phyloP scores from a whole-genome alignment of 306 rosid genomes.

The Mimosa pudica region DNA sequence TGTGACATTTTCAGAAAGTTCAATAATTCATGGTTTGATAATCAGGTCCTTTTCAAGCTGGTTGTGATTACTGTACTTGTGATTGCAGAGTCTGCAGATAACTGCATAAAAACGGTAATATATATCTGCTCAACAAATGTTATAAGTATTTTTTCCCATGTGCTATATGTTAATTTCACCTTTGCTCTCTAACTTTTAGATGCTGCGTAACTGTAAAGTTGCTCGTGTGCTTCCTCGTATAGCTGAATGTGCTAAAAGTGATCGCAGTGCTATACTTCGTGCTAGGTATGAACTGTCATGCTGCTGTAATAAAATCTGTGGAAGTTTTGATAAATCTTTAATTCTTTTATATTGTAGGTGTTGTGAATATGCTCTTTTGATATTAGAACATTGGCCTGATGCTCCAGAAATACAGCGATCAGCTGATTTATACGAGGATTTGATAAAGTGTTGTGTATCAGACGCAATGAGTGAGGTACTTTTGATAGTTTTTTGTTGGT shows the following conservation, averaged over 20 bases:
- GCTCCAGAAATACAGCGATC: conserved; percentile 93
- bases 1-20: conserved; percentile 32
- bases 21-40: conserved; percentile 47
- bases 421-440: conserved; percentile 92
- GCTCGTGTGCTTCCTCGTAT: conserved; percentile 95
- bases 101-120: conserved; percentile 96
- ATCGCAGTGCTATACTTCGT: conserved; percentile 92
- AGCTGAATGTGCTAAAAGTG: conserved; percentile 91
- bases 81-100: conserved; percentile 98
- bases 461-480: conserved; percentile 99
- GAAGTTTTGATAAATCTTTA: conserved; percentile 32
- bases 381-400: conserved; percentile 98
- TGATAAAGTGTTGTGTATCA: conserved; percentile 89
- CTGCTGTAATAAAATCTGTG: background rate
- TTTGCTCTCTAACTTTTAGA: conserved; percentile 48
- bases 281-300: conserved; percentile 65
- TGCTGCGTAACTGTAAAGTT: conserved; percentile 97
- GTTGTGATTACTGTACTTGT: conserved; percentile 99
- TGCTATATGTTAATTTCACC: conserved; percentile 31
- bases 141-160: background rate
- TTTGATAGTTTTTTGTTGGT: conserved; percentile 30
- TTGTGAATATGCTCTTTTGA: conserved; percentile 92
- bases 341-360: conserved; percentile 59
- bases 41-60: conserved; percentile 99
- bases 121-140: conserved; percentile 19